These are phyloP conservation scores for Dothiorella sarmentorum DNA, from an alignment of 2,329 filamentous ascomycete species.

Conservation along the genomic window DNA sequence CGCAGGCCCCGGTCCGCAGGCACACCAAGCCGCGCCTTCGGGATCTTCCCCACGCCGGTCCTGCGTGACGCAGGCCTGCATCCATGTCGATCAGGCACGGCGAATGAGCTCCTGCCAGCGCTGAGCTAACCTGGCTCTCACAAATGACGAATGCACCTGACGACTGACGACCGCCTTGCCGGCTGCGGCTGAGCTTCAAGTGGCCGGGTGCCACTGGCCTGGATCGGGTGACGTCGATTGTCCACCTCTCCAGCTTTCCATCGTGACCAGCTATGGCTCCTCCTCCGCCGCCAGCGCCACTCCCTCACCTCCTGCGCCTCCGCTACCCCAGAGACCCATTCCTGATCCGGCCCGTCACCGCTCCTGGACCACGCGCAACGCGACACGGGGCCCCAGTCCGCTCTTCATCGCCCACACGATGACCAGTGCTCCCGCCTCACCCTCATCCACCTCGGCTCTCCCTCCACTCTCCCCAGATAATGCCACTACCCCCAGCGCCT, in stretches of 20 bases:
- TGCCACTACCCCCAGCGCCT: slow-evolving; percentile 21
- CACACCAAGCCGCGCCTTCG: slow-evolving; percentile 7
- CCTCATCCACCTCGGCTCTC: background rate
- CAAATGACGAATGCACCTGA: slow-evolving; percentile 10
- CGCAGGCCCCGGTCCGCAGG: background rate
- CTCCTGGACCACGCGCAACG: background rate
- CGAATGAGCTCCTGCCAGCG: slow-evolving; percentile 12
- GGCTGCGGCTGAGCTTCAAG: background rate
- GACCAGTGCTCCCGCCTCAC: background rate
- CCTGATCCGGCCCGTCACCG: slow-evolving; percentile 4
- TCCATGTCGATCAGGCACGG: slow-evolving; percentile 12
- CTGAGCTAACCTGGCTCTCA: background rate
- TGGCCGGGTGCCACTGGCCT: background rate
- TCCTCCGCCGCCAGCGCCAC: background rate
- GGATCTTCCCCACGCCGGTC: slow-evolving; percentile 11
- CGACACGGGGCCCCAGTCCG: slow-evolving; percentile 1
- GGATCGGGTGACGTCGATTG: slow-evolving; percentile 16
- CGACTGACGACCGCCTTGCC: background rate
- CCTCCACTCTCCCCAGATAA: background rate
- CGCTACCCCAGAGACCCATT: background rate
- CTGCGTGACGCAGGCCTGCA: slow-evolving; percentile 15
- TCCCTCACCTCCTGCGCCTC: background rate
- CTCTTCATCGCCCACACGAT: background rate
- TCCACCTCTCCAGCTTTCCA: slow-evolving; percentile 7
- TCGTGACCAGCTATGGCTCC: slow-evolving; percentile 13